phyloP scores from a whole-genome alignment of 2,329 filamentous ascomycete genomes.

The Dactylella cylindrospora region DNA sequence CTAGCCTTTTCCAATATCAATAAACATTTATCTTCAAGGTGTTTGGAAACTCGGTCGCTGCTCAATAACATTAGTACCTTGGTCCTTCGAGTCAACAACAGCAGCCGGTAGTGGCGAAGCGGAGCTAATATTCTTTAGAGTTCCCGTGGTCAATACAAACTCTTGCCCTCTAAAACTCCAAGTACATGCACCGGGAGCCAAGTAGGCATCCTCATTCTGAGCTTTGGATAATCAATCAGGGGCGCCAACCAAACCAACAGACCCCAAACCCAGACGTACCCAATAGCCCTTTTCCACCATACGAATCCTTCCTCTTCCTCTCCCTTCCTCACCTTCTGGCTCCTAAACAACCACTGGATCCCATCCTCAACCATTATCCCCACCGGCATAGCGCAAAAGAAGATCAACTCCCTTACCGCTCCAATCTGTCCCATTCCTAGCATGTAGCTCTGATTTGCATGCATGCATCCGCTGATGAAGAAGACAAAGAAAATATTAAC shows the following conservation, averaged over 20 bases:
- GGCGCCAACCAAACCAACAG: conserved; percentile 9
- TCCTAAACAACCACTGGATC: conserved; percentile 29
- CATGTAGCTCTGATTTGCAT: conserved; percentile 14
- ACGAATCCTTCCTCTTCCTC: conserved; percentile 30
- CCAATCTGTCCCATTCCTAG: not conserved
- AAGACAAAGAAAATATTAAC: conserved; percentile 24
- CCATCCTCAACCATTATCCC: conserved; percentile 34
- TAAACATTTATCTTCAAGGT: no score
- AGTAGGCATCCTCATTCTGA: conserved; percentile 9
- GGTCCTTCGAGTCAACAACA: no score
- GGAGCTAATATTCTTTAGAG: no score
- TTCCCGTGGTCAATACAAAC: no score
- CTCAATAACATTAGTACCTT: no score
- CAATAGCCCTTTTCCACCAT: conserved; percentile 26
- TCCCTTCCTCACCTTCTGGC: conserved; percentile 13
- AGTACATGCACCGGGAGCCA: conserved; percentile 24
- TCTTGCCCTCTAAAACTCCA: no score
- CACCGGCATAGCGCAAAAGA: conserved; percentile 14
- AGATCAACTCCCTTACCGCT: conserved; percentile 3
- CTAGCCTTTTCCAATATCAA: no score
- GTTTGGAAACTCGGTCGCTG: no score
- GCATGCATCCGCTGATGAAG: conserved; percentile 22
- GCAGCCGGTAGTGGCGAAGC: no score
- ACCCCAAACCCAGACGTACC: conserved; percentile 35
- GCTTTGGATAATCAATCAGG: conserved; percentile 31